phyloP scores from a whole-genome alignment of 179 eudicot species.

The Beta corolliflora region DNA sequence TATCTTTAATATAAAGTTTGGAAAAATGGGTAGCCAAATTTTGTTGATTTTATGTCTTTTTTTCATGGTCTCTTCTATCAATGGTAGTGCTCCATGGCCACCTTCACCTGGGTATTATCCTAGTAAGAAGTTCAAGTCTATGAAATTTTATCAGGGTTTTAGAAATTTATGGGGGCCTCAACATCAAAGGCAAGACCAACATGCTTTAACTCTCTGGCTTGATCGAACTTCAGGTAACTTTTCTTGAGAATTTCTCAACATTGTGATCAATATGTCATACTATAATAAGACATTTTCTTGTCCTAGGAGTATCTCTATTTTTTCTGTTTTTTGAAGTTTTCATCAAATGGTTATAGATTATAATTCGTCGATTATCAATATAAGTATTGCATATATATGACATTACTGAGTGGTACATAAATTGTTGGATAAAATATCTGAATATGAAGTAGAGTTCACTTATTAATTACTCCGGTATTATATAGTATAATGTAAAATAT shows the following conservation, averaged over 20 bases:
- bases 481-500: background rate
- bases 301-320: too few relatives aligned
- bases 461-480: too few relatives aligned
- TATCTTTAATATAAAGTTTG: background rate
- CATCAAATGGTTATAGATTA: too few relatives aligned
- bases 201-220: slow-evolving; percentile 34
- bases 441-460: too few relatives aligned
- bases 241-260: too few relatives aligned
- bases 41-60: background rate
- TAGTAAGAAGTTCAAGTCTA: slow-evolving; percentile 44
- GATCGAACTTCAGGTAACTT: slow-evolving; percentile 55
- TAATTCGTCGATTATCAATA: too few relatives aligned
- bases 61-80: background rate
- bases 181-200: slow-evolving; percentile 66
- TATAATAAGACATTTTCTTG: background rate
- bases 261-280: too few relatives aligned
- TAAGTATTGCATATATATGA: too few relatives aligned
- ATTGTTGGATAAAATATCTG: too few relatives aligned
- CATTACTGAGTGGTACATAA: too few relatives aligned
- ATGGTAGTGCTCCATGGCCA: slow-evolving; percentile 33
- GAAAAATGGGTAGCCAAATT: background rate
- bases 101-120: slow-evolving; percentile 94
- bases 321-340: too few relatives aligned
- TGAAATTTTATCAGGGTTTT: slow-evolving; percentile 54
- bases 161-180: slow-evolving; percentile 78